Evolutionary conservation across 1,284 basidiomycete species (phyloP).

Genomic region (Ustilago crameri): DNA sequence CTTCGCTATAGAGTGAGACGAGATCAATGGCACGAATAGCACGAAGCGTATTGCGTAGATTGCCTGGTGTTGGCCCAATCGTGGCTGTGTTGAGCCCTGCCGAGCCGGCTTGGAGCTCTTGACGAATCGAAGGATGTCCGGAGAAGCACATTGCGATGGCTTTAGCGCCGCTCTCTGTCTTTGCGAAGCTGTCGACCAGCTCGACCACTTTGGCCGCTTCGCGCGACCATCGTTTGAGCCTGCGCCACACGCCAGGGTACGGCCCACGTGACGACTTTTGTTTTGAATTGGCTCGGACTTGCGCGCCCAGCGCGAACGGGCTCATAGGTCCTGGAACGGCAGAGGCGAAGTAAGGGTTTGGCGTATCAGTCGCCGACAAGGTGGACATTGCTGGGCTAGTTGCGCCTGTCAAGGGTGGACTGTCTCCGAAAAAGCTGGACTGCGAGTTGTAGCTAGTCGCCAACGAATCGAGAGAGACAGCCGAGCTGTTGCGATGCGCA

Average conservation of each 20-base stretch:
- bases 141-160: constrained; percentile 51
- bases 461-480: constrained; percentile 65
- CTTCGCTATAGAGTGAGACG: constrained; percentile 45
- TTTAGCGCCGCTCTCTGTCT: constrained; percentile 52
- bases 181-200: constrained; percentile 56
- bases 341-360: constrained; percentile 45
- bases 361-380: constrained; percentile 33
- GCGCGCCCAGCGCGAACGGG: constrained; percentile 47
- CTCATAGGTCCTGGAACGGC: constrained; percentile 33
- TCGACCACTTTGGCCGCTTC: constrained; percentile 65
- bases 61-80: constrained; percentile 42
- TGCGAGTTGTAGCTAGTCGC: constrained; percentile 65
- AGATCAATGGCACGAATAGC: constrained; percentile 60
- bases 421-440: constrained; percentile 47
- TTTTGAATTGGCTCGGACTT: constrained; percentile 12
- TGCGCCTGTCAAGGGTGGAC: constrained; percentile 25
- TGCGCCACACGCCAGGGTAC: constrained; percentile 66
- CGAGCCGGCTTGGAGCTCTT: constrained; percentile 26
- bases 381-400: constrained; percentile 34
- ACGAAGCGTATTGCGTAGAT: constrained; percentile 52
- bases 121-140: constrained; percentile 37
- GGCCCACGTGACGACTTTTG: constrained; percentile 39
- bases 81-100: constrained; percentile 26
- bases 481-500: constrained; percentile 54
- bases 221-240: constrained; percentile 65